Evolutionary conservation across 495 filamentous ascomycete species (phyloP), one percentile per base, ranked within the genome.

Genomic region (Elasticomyces elasticus): DNA sequence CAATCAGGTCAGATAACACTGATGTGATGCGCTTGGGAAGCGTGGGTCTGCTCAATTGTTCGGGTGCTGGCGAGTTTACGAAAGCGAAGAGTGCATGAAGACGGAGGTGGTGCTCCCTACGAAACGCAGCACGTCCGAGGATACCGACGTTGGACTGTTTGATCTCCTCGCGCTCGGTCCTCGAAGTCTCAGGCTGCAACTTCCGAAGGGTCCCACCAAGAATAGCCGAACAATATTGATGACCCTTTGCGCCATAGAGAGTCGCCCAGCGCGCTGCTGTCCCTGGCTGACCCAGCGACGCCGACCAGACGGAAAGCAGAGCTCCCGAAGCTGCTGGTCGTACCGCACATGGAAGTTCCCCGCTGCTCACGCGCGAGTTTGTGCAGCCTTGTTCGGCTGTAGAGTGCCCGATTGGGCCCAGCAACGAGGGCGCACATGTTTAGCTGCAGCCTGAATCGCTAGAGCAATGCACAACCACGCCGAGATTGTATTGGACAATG

Each of bases 141-240:
- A 40, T 4, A 40, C 35, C 35, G 35, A 40, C 35, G 35, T 40
- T 40, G 35, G 13, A 40, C 13, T 40, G 35, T 40, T 40, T 40
- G 35, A 40, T 40, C 35, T 40, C 35, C 35, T 40, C 35, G 19
- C 35, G 35, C 35, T 40, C 35, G 35, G 35, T 40, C 35, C 35
- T 5, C 35, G 35, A 15, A 40, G 35, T 40, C 35, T 40, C 35
- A 33, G n/a, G n/a, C n/a, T n/a, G n/a, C 30, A 7, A 33, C 30
- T 33, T 7, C 30, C 15, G 30, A 33, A 7, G 30, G 19, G 35
- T 12, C 35, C 35, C 13, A 17, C 35, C 15, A 17, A 17, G 13
- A 13, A 40, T 15, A 17, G 13, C 35, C 19, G 35, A 12, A 17
- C 35, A 40, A 37, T 79, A 80, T 23, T 53, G n/a, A n/a, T 52